These are phyloP conservation scores for Candida adriatica DNA, from an alignment of 805 yeast species.

Conservation along the genomic window DNA sequence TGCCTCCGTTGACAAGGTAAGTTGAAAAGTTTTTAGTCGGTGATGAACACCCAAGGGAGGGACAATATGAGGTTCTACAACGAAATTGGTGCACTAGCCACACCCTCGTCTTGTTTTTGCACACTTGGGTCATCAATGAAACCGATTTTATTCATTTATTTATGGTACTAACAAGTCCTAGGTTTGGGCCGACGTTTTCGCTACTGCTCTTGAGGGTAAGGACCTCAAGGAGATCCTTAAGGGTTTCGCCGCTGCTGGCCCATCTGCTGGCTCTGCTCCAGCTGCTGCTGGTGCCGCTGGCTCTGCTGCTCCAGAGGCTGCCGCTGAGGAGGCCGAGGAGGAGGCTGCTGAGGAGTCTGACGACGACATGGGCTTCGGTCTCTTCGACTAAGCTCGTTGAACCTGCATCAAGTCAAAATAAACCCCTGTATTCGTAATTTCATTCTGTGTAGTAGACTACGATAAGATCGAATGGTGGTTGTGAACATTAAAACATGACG, in stretches of 20 bases:
- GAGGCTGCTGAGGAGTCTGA: conserved; percentile 66
- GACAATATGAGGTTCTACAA: too few species aligned
- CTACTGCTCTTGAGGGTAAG: conserved; percentile 78
- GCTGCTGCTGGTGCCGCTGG: conserved; percentile 41
- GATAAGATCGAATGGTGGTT: too few species aligned
- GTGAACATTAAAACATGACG: conserved; percentile 14
- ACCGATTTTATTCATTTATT: background rate
- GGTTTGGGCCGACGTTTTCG: conserved; percentile 78
- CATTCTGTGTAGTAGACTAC: background rate
- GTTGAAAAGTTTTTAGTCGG: too few species aligned
- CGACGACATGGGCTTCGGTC: conserved; percentile 88
- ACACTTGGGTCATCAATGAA: too few species aligned
- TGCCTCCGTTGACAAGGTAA: conserved; percentile 57
- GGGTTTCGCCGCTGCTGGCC: conserved; percentile 45
- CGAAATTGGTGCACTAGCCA: too few species aligned
- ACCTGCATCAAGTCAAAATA: too few species aligned
- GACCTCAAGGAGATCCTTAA: conserved; percentile 63
- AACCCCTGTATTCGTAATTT: conserved; percentile 5
- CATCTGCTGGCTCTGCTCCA: conserved; percentile 44
- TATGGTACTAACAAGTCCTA: conserved; percentile 17
- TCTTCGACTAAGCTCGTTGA: conserved; percentile 68
- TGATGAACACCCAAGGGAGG: too few species aligned
- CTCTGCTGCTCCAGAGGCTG: conserved; percentile 48
- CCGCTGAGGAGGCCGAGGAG: conserved; percentile 52
- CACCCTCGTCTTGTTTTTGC: too few species aligned